Base-by-base conservation (phyloP, 495 filamentous ascomycete species). In the Hyphodiscus hymeniophilus region DNA sequence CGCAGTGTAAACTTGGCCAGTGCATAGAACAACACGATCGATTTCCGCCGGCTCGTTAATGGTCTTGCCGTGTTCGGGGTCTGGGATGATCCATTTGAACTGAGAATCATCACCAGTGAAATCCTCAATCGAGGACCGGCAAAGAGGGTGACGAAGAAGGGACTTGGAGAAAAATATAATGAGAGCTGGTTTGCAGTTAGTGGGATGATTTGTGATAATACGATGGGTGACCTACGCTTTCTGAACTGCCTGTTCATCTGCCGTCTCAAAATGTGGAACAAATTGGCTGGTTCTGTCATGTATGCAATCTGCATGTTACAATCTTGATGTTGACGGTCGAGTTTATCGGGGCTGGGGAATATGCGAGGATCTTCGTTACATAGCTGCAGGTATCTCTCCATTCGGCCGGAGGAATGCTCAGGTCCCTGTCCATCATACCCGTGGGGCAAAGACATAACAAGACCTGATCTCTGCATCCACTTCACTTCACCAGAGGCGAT, bases 201-300 rank as follows among this genome's bases (percentile, higher is more conserved):
- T 23, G 6, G 7, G 22, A 13, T 11, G 13, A 43, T 34, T 26
- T 31, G 40, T 30, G 24, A n/a, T n/a, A n/a, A n/a, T n/a, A 26
- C 11, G 32, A 20, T 17, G 3, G 13, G 18, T 3, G 3, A 79
- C 86, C 75, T 80, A 92, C 87, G 92, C 72, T 98, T 98, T 64
- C 92, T 80, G 84, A 98, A 98, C 69, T 98, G 92, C 49, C 92
- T 76, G 76, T 97, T 89, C 80, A 98, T 95, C 73, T 98, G 92
- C 66, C 92, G 77, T 64, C 92, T 82, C 48, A 98, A 76, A 57
- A 95, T 81, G 72, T 98, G 92, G 82, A 98, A 98, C 61, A 91
- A 61, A 70, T 98, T 98, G 47, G 92, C 71, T 30, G 92, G 92
- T 17, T 76, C 81, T 20, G 90, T 98, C 82, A 91, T 87, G 76